phyloP scores from a whole-genome alignment of 257 asterid species.

The Ehretia macrophylla region DNA sequence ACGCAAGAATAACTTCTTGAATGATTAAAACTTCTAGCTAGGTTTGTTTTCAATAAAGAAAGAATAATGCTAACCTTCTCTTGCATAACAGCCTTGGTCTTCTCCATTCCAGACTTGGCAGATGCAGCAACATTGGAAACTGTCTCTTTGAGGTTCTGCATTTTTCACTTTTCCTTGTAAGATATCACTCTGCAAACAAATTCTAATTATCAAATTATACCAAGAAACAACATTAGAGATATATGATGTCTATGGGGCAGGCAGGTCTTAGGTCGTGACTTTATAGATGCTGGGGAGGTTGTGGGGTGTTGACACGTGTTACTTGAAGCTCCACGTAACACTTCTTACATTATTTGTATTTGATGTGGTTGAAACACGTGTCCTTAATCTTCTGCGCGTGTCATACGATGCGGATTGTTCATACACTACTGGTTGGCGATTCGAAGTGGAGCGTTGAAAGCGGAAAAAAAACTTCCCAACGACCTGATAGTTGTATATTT shows the following conservation, averaged over 20 bases:
- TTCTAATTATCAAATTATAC: neutral
- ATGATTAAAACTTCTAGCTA: too few relatives aligned
- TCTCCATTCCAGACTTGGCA: conserved; percentile 31
- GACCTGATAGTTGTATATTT: too few relatives aligned
- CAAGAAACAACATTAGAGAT: neutral
- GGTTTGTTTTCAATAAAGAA: too few relatives aligned
- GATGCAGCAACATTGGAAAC: conserved; percentile 27
- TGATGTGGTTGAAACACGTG: neutral
- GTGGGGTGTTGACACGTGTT: neutral
- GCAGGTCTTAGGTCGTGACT: neutral
- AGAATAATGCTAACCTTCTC: conserved; percentile 43
- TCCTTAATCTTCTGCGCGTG: neutral
- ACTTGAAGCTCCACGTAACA: neutral
- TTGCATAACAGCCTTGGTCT: conserved; percentile 29
- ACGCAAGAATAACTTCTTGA: too few relatives aligned
- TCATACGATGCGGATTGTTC: neutral
- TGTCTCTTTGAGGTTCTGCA: conserved; percentile 16
- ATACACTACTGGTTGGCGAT: neutral
- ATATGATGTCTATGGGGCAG: neutral
- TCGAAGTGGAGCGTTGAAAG: too few relatives aligned
- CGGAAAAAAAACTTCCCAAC: too few relatives aligned
- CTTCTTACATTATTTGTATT: too few relatives aligned
- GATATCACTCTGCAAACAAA: neutral
- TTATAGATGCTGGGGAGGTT: neutral
- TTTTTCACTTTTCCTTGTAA: neutral